Conservation (phyloP, 768 basidiomycete genomes). For the Termitomyces sp. region DNA sequence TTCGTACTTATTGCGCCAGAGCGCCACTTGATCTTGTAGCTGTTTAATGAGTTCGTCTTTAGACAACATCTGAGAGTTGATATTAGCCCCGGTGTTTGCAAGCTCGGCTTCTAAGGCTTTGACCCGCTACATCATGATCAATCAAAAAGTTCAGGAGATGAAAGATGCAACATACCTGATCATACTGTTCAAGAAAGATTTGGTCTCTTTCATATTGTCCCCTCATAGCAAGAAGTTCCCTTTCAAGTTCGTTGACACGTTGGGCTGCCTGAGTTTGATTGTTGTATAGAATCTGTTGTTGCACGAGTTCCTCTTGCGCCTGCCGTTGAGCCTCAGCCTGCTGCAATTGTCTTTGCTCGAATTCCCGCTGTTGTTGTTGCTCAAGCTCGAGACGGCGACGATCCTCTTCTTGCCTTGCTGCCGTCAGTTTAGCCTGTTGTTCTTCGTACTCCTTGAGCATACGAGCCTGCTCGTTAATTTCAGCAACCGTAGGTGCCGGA, state of each 20-base stretch:
- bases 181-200: conserved; percentile 95
- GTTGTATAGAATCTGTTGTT: conserved; percentile 77
- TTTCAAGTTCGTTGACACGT: conserved; percentile 78
- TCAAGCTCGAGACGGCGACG: conserved; percentile 72
- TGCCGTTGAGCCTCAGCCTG: conserved; percentile 85
- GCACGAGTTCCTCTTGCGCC: conserved; percentile 86
- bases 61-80: conserved; percentile 78
- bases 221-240: conserved; percentile 86
- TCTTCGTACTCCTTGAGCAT: conserved; percentile 96
- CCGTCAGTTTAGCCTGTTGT: conserved; percentile 83
- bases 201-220: conserved; percentile 99
- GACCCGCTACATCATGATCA: conserved; percentile 58
- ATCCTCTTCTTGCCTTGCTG: conserved; percentile 80
- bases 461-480: conserved; percentile 84
- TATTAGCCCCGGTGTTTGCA: conserved; percentile 62
- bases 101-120: conserved; percentile 94
- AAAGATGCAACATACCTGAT: conserved; percentile 55
- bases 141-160: neutral
- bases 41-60: conserved; percentile 96
- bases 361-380: conserved; percentile 77
- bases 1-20: conserved; percentile 99
- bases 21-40: conserved; percentile 91
- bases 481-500: conserved; percentile 63
- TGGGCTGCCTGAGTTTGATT: conserved; percentile 70
- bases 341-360: conserved; percentile 80